A percentile compares a stretch with the other conserved stretches of the same genome.
These are phyloP conservation scores for Melastoma candidum DNA, from an alignment of 441 rosid genomes.

Conservation along the genomic window DNA sequence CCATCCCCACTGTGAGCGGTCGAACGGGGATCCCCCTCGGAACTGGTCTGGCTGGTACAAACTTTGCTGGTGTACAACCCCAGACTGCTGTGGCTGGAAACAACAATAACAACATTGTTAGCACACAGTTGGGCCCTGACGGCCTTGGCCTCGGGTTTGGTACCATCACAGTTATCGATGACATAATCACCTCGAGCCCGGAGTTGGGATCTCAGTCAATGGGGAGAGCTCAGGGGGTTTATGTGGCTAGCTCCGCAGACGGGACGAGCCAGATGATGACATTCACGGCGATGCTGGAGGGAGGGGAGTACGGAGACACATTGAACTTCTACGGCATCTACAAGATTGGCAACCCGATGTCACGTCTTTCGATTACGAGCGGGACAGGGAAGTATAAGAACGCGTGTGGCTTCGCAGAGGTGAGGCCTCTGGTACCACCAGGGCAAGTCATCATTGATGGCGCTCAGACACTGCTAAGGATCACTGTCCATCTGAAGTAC, in stretches of 20 bases:
- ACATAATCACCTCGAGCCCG: constrained; percentile 59
- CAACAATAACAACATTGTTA: constrained; percentile 29
- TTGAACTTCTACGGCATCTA: constrained; percentile 80
- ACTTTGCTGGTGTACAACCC: constrained; percentile 29
- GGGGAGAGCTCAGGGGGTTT: constrained; percentile 89
- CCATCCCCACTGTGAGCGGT: constrained; percentile 66
- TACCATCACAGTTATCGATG: constrained; percentile 82
- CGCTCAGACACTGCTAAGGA: constrained; percentile 60
- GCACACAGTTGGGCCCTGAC: constrained; percentile 71
- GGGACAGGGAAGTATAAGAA: constrained; percentile 87
- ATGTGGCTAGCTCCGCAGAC: constrained; percentile 75
- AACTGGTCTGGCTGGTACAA: constrained; percentile 76
- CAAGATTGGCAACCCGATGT: constrained; percentile 52
- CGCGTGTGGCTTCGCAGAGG: constrained; percentile 63
- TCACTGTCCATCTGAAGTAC: constrained; percentile 58
- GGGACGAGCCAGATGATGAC: constrained; percentile 93
- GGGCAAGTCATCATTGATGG: constrained; percentile 71
- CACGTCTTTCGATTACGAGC: constrained; percentile 66
- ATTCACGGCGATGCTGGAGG: constrained; percentile 81
- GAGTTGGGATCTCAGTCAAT: constrained; percentile 62
- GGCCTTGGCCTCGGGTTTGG: constrained; percentile 89
- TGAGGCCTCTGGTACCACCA: constrained; percentile 61
- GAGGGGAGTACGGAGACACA: constrained; percentile 76
- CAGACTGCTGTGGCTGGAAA: constrained; percentile 24
- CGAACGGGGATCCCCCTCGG: constrained; percentile 72